Base-by-base conservation (phyloP, 164 flowering plant species). In the Nelumbo lutea region DNA sequence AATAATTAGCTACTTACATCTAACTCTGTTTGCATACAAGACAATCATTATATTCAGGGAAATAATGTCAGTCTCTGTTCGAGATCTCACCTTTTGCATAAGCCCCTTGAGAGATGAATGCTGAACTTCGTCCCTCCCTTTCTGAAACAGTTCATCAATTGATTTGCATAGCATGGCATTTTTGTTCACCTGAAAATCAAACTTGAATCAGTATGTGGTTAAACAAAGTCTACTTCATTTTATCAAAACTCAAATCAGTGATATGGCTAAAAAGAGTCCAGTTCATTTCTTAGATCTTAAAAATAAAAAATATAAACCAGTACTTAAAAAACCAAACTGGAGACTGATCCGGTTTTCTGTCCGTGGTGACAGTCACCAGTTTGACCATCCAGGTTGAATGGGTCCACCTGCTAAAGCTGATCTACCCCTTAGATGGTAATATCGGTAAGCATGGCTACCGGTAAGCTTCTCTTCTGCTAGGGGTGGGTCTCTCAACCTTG, bases 141-240 rank as follows among this genome's bases (percentile, higher is more conserved):
- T 85, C 74, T 81, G 77, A 72, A 92, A 77, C 55, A 89, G 64
- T 65, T 87, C 93, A 70, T 95, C 99, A 56, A 95, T 83, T 10
- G 90, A 83, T 73, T 72, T 85, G 82, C 91, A 87, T 1, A 95
- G 76, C 68, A 78, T 57, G 27, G 88, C 89, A 84, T 95, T 95
- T 74, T 83, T 90, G 59, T 82, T 88, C 11, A 91, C 93, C 98
- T 94, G 86, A 74, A 74, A 59, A 71, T 60, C 9, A n/a, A 53
- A 38, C 46, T 46, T 57, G 10, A 60, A 66, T 60, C 10, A 67
- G 45, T 44, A 60, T 3, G 53, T 15, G 47, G 59, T 2, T 27
- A 40, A 56, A 68, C 7, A 10, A 5, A 41, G n/a, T 15, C 38
- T 41, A 57, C 9, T 4, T 13, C 38, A 57, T 57, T 57, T 27